A percentile compares a stretch with the other conserved stretches of the same genome.
Conservation (phyloP, 306 rosid genomes). For the Rosa rugosa region DNA sequence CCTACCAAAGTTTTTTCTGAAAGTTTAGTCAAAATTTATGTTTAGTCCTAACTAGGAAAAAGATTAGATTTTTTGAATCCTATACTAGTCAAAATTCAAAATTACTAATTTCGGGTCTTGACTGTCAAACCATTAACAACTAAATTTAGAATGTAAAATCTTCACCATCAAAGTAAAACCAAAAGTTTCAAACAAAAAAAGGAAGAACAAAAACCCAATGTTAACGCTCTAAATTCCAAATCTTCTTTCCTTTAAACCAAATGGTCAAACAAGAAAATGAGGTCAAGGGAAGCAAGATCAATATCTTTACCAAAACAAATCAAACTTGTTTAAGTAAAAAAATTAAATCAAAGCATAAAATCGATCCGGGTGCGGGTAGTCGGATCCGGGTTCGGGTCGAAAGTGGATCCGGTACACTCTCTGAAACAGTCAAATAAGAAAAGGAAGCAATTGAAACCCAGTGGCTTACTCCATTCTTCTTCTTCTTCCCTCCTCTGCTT, state of each 20-base stretch:
- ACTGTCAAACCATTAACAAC: slow-evolving; percentile 4
- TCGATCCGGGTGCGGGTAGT: background rate
- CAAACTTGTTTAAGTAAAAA: background rate
- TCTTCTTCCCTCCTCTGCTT: slow-evolving; percentile 7
- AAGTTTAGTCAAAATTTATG: background rate
- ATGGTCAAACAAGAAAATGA: background rate
- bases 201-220: background rate
- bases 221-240: background rate
- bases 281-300: background rate
- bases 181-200: background rate
- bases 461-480: slow-evolving; percentile 14
- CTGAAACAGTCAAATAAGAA: slow-evolving; percentile 22
- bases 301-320: background rate
- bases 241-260: background rate
- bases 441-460: slow-evolving; percentile 22
- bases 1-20: background rate
- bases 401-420: background rate
- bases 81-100: slow-evolving; percentile 5
- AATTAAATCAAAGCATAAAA: background rate
- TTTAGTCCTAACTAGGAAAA: background rate
- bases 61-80: background rate
- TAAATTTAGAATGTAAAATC: slow-evolving; percentile 5
- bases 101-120: background rate
- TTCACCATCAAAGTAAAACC: slow-evolving; percentile 2
- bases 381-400: background rate